phyloP scores from a whole-genome alignment of 2,329 filamentous ascomycete genomes.

The Ceratocystis colombiana region DNA sequence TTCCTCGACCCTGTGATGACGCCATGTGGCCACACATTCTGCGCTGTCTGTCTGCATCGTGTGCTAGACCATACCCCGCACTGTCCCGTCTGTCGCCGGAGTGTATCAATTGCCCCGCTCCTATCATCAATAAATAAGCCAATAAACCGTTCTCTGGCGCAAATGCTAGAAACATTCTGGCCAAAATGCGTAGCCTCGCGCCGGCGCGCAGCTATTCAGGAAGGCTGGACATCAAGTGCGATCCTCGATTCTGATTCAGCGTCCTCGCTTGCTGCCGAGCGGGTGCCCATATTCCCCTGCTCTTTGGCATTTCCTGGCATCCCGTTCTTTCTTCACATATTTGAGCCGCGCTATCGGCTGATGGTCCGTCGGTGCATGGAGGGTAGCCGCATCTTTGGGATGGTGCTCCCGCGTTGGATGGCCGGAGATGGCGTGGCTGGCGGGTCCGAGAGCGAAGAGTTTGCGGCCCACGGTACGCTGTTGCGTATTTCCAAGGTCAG shows the following conservation, averaged over 20 bases:
- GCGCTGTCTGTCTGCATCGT: conserved; percentile 65
- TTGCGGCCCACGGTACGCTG: conserved; percentile 67
- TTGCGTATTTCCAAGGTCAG: conserved; percentile 66
- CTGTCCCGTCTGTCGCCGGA: conserved; percentile 70
- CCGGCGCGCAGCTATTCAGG: conserved; percentile 44
- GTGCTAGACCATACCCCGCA: conserved; percentile 66
- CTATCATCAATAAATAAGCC: conserved; percentile 37
- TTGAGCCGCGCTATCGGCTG: conserved; percentile 81
- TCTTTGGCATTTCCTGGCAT: conserved; percentile 71
- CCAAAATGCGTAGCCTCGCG: conserved; percentile 53
- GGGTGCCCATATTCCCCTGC: conserved; percentile 66
- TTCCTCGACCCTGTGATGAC: conserved; percentile 77
- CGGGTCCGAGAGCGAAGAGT: conserved; percentile 35
- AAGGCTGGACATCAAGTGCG: conserved; percentile 42
- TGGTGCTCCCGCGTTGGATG: conserved; percentile 57
- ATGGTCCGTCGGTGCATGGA: conserved; percentile 75
- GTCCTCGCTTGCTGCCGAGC: conserved; percentile 34
- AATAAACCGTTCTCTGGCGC: conserved; percentile 52
- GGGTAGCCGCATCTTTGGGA: conserved; percentile 67
- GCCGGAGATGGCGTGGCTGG: conserved; percentile 34
- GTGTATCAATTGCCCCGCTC: conserved; percentile 43
- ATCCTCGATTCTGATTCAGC: conserved; percentile 37
- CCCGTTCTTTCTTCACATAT: conserved; percentile 82
- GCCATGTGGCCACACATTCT: conserved; percentile 81
- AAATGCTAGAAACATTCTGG: conserved; percentile 59